These are phyloP conservation scores for Endoconidiophora polonica DNA, from an alignment of 2,329 filamentous ascomycete species.

Conservation along the genomic window DNA sequence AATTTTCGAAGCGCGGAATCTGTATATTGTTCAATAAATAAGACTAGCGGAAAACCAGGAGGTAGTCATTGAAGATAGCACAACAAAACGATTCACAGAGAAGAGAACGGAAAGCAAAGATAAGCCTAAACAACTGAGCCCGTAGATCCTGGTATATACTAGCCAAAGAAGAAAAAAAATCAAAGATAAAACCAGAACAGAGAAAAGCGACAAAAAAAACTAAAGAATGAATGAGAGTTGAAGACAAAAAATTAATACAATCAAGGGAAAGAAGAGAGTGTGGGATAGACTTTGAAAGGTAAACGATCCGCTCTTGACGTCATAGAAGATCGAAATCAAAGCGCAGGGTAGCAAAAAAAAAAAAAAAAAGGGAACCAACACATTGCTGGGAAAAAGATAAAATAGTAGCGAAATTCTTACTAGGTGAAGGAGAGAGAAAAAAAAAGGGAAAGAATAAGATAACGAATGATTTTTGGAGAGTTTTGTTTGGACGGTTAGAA, in stretches of 20 bases:
- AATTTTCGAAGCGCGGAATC: too few relatives aligned
- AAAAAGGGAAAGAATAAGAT: neutral
- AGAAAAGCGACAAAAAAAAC: slow-evolving; percentile 3
- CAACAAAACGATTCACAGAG: neutral
- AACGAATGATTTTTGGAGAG: neutral
- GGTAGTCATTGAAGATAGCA: too few relatives aligned
- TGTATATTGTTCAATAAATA: too few relatives aligned
- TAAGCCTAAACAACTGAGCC: neutral
- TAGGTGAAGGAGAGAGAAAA: neutral
- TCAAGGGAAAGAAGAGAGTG: neutral
- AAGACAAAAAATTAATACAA: neutral
- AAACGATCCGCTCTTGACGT: slow-evolving; percentile 2
- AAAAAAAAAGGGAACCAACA: neutral
- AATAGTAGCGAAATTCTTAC: neutral
- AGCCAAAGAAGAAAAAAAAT: neutral
- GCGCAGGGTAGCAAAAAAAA: slow-evolving; percentile 3
- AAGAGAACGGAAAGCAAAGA: neutral
- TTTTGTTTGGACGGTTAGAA: too few relatives aligned
- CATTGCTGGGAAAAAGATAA: neutral
- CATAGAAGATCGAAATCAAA: slow-evolving; percentile 2
- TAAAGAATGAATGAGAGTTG: slow-evolving; percentile 7
- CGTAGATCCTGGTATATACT: neutral
- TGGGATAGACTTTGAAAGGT: neutral
- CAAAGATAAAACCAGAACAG: slow-evolving; percentile 2
- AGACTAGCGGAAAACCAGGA: too few relatives aligned